phyloP scores from a whole-genome alignment of 176 grass and related monocot species.

The Tillandsia fasciculata region DNA sequence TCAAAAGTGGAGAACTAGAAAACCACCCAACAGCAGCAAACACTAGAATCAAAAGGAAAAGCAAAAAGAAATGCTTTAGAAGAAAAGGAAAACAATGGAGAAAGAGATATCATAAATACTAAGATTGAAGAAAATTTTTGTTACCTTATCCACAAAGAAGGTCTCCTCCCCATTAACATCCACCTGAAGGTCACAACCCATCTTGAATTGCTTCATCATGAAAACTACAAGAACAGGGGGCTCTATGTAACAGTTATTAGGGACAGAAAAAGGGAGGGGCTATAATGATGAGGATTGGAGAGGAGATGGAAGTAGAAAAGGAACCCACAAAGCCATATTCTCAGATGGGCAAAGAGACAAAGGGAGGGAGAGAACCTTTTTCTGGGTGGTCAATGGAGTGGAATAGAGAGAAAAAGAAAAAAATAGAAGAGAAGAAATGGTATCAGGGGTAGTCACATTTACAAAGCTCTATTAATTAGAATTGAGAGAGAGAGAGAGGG shows the following conservation, averaged over 20 bases:
- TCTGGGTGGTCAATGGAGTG: constrained; percentile 34
- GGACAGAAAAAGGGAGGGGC: constrained; percentile 31
- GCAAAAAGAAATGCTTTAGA: too few relatives aligned
- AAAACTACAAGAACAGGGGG: background rate
- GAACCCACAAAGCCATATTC: constrained; percentile 18
- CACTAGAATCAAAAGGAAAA: too few relatives aligned
- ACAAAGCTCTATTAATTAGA: constrained; percentile 5
- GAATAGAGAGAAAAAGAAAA: constrained; percentile 13
- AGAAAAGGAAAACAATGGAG: background rate
- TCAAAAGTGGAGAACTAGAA: too few relatives aligned
- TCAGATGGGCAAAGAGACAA: constrained; percentile 23
- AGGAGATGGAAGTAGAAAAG: constrained; percentile 24
- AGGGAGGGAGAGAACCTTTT: background rate
- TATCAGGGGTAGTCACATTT: constrained; percentile 1
- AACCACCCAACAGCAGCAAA: too few relatives aligned
- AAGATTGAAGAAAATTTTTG: background rate
- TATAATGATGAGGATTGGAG: constrained; percentile 41
- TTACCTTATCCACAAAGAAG: constrained; percentile 77
- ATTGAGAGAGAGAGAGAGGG: background rate
- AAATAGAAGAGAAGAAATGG: background rate
- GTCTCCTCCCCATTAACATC: constrained; percentile 77
- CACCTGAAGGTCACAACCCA: constrained; percentile 65
- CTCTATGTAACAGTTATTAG: constrained; percentile 2
- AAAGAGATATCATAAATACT: background rate
- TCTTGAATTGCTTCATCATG: constrained; percentile 11